Percentiles rank a stretch among this genome's conserved stretches.
phyloP scores from a whole-genome alignment of 305 asterid species.

The Solanum hybrid region DNA sequence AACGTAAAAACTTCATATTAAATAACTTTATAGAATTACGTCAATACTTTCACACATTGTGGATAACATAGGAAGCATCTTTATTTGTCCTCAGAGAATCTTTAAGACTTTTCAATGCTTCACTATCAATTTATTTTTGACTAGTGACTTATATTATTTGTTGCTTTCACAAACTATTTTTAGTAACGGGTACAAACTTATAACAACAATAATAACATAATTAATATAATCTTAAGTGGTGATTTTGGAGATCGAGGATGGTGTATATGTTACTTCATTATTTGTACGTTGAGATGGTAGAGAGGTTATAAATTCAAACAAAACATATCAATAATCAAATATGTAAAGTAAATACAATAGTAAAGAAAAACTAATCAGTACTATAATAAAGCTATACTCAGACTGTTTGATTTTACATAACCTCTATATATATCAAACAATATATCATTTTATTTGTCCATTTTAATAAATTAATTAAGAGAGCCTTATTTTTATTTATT shows the following conservation, averaged over 20 bases:
- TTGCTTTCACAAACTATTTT: background rate
- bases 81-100: background rate
- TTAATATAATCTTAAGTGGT: no score
- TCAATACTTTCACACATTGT: background rate
- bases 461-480: no score
- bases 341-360: background rate
- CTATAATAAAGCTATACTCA: background rate
- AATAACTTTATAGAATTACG: background rate
- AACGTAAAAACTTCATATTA: no score
- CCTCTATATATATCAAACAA: background rate
- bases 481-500: background rate
- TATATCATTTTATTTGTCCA: no score
- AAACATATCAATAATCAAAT: background rate
- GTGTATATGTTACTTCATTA: background rate
- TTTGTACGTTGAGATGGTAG: background rate
- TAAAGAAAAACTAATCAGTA: background rate
- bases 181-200: background rate
- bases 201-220: no score
- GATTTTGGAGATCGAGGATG: fast-evolving
- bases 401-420: background rate
- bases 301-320: background rate
- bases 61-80: no score
- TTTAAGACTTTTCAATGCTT: background rate
- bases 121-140: background rate
- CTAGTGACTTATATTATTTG: background rate